Evolutionary conservation across 495 filamentous ascomycete genomes (phyloP), one percentile per base, ranked within the genome.

Genomic region (Bryoglossum gracile): DNA sequence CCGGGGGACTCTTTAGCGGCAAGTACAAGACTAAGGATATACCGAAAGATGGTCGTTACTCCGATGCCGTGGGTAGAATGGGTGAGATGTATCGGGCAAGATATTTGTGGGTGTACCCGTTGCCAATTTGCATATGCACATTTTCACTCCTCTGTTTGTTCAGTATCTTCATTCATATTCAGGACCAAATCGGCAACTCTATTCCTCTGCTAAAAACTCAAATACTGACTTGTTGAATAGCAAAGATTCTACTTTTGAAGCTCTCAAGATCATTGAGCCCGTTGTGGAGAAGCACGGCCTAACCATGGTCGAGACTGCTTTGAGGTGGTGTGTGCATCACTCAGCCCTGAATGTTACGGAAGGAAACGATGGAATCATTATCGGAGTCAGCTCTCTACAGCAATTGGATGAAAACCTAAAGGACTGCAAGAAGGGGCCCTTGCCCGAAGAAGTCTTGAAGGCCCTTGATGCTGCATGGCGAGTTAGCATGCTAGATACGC

Each of bases 241-340:
- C 68, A 77, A 80, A 42, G 83, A 90, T 48, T 68, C 71, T 4
- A 89, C 79, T 3, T 94, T 95, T 62, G 77, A 80, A 9, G 89
- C 88, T 1, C 68, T 95, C 36, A 65, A 76, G 48, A 60, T 85
- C 22, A 76, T 95, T 44, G 86, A 94, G 69, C 70, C 76, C 2
- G 86, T 84, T 6, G 77, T 80, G 0, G 69, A 83, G 55, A 86
- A 89, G 66, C 77, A 89, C 50, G 81, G 77, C 0, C 64, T 96
- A 41, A 88, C 84, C 0, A 62, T 94, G 67, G 69, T 89, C n/a
- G 89, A 96, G 68, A 81, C 73, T 2, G 89, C 89, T 14, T 65
- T 95, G 43, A 72, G 90, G 43, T 95, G 90, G 90, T 64, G 80
- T 22, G 78, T 74, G 42, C 81, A 95, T 53, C 90, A 96, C 57